Base-by-base conservation (phyloP, 352 stramenopile species). In the Globisporangium rhizosaccharum region DNA sequence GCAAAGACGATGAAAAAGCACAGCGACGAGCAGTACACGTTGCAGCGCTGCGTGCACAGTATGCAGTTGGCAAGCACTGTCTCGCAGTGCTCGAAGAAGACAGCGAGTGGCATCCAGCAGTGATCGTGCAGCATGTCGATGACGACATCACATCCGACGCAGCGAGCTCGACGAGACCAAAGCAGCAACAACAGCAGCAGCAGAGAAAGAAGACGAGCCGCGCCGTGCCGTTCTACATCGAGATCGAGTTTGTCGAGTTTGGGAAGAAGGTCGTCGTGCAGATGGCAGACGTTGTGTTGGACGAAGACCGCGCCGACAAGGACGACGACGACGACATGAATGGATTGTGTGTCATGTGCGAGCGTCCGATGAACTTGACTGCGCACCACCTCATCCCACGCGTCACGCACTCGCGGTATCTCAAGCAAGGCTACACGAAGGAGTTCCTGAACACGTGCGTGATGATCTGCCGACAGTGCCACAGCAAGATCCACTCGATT, bases 351-450 rank as follows among this genome's bases (percentile, higher is more conserved):
- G 82, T 78, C 58, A 89, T 98, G 67, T 98, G 94, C 56, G 89
- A 97, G 70, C 82, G 94, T 23, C 73, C 77, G 11, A 96, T 97
- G 71, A 91, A 89, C 58, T 52, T 98, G 18, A 97, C 92, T 15
- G 81, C 82, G 7, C 94, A 98, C 70, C 94, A 98, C 62, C 70
- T 98, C 9, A 97, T 97, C 54, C 94, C 94, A 6, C 87, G 88
- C 44, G 79, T 79, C n/a, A 87, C 69, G 3, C 87, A 96, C 56
- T 62, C 74, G 25, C 83, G 75, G 58, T 94, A 93, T 62, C 53
- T 88, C 28, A 90, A 91, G 62, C 84, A 85, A 50, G 87, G 85
- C 2, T 94, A 87, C 52, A 82, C 75, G 17, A 68, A 73, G 36
- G 79, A 88, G 61, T 88, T 90, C 33, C 62, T 96, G 20, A 94